phyloP scores from a whole-genome alignment of 139 green algal species.

The Gonium pectorale region DNA sequence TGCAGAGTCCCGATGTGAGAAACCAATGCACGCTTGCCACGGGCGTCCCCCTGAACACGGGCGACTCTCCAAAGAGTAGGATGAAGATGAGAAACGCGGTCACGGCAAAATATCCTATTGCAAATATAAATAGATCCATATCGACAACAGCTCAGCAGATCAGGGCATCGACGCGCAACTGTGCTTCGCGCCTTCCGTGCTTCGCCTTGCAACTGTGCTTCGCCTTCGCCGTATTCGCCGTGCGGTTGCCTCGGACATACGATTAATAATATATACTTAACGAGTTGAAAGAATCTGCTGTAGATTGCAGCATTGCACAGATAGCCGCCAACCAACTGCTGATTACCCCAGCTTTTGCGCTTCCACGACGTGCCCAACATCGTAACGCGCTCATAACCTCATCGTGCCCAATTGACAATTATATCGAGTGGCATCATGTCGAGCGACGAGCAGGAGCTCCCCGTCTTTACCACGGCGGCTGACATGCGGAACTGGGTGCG shows the following conservation, averaged over 20 bases:
- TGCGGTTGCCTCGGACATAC: no score
- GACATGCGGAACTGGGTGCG: slow-evolving; percentile 86
- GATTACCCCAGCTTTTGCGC: no score
- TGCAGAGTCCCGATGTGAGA: slow-evolving; percentile 50
- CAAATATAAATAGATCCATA: slow-evolving; percentile 58
- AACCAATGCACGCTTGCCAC: slow-evolving; percentile 62
- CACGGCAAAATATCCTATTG: slow-evolving; percentile 43
- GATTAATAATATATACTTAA: no score
- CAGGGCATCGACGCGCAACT: no score
- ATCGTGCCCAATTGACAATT: not conserved
- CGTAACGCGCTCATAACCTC: no score
- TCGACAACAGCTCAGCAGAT: not conserved
- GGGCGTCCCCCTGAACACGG: slow-evolving; percentile 51
- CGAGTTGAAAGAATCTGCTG: no score
- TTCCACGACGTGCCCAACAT: no score
- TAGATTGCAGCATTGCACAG: no score
- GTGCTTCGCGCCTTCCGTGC: no score
- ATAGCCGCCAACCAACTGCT: no score
- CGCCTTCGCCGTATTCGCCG: no score
- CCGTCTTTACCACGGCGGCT: slow-evolving; percentile 45
- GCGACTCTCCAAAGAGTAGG: slow-evolving; percentile 67
- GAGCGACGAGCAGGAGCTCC: slow-evolving; percentile 14
- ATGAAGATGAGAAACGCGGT: slow-evolving; percentile 56
- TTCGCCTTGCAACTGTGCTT: no score
- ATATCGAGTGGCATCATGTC: not conserved